Base-by-base conservation (phyloP, 2,329 filamentous ascomycete species). In the Cladosporium sp. region DNA sequence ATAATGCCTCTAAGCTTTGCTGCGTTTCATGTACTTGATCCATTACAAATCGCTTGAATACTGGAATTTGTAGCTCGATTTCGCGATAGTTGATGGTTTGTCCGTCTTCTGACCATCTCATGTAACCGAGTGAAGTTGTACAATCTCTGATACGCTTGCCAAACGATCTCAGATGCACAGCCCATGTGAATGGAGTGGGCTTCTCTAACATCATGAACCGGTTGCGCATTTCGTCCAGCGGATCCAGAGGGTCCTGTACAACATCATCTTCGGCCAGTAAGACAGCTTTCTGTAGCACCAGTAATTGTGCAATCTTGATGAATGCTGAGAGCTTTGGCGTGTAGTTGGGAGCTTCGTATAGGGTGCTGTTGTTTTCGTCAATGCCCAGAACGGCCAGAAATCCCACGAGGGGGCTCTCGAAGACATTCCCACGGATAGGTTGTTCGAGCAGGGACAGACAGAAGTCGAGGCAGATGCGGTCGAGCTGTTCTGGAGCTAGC, bases 291-390 rank as follows among this genome's bases (percentile, higher is more conserved):
- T 58, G 40, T 3, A 58, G 20, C 3, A 60, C 53, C 15, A 61
- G 58, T 47, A 60, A 55, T 36, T 61, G 42, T 2, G 49, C 52
- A 1, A 60, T 56, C 49, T 60, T 61, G 36, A 59, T 56, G 19
- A 56, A 59, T 19, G 48, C 57, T 11, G 53, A 60, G 2, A 59
- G 54, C 11, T 39, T 29, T 11, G 53, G 44, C 17, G 52, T 56
- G 51, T 56, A 58, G 27, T 27, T 43, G 4, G 41, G 17, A 9
- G 57, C 47, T 19, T 53, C 47, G 12, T 39, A 24, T 20, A 60
- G 53, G 8, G 24, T 37, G 4, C 27, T 27, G 4, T 45, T 44
- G 2, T 44, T 40, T 12, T 39, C 12, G 27, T 59, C 50, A 4
- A 58, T 54, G 2, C 54, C 50, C 7, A 57, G 36, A 2, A 53